Base-by-base conservation (phyloP, 208 protist species). In the Balamuthia mandrillaris region DNA sequence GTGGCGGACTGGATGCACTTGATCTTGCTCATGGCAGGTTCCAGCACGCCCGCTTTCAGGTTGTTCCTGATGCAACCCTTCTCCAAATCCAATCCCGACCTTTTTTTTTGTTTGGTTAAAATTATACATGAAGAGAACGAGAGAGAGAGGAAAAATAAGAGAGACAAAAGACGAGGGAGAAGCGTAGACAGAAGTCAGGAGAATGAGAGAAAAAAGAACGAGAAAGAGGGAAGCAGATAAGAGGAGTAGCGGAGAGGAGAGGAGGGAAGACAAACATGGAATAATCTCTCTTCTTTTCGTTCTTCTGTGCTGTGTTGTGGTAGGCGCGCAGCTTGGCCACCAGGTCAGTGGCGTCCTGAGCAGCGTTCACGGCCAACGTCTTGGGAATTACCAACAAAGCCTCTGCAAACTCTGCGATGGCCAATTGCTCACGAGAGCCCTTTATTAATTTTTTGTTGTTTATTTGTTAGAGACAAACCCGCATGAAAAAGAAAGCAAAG, bases 1-100 rank as follows among this genome's bases (percentile, higher is more conserved):
- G 98, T 99, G 60, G 99, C 98, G 88, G 99, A 99, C 91, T 98
- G 95, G 51, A 99, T 94, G 56, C 94, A 97, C 92, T 99, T 99
- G 35, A 99, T 89, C 90, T 99, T 99, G 81, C 92, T 96, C 68
- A 99, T 94, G 51, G 94, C 94, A n/a, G 99, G 99, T 95, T 99
- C 98, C 33, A 99, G 85, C 70, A 99, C 98, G 44, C 99, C 99
- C 9, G 95, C 96, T 77, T 93, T 90, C 10, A 99, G 29, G 90
- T 99, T 99, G 93, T 99, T 95, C 65, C 95, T 91, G 51, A 99
- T 92, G 47, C 83, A 81, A n/a, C 97, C 97, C 24, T 96, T 95
- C 21, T 96, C 86, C 41, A 99, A 90, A 88, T 99, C 97, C 10
- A 99, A 93, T 16, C 98, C 98, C 35, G 35, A 88, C 74, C 86